Evolutionary conservation across 2,329 filamentous ascomycete species (phyloP).

Genomic region (Aureobasidium sp.): DNA sequence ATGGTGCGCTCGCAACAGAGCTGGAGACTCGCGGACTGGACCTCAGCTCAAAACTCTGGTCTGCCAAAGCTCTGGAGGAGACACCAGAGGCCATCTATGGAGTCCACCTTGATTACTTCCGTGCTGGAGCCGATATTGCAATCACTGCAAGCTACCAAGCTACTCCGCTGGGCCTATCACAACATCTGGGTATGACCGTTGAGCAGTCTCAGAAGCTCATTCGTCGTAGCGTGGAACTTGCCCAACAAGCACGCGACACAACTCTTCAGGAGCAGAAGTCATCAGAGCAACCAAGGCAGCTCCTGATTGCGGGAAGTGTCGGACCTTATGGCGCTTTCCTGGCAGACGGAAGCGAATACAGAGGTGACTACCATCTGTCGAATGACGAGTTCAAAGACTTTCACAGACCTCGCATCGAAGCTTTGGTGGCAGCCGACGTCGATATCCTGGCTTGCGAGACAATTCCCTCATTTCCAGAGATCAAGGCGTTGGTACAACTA

Average conservation of each 20-base stretch:
- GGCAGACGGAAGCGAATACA: slow-evolving; percentile 41
- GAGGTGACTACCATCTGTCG: slow-evolving; percentile 34
- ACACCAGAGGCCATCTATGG: slow-evolving; percentile 36
- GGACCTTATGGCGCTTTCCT: slow-evolving; percentile 44
- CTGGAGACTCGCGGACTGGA: slow-evolving; percentile 39
- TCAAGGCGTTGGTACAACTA: slow-evolving; percentile 34
- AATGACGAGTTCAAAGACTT: slow-evolving; percentile 33
- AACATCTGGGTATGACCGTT: slow-evolving; percentile 32
- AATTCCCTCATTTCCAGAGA: slow-evolving; percentile 37
- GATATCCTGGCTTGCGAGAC: slow-evolving; percentile 43
- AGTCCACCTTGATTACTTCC: slow-evolving; percentile 41
- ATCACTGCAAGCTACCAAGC: slow-evolving; percentile 45
- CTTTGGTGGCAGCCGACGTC: slow-evolving; percentile 35
- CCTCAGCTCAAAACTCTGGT: slow-evolving; percentile 40
- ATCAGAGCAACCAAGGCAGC: slow-evolving; percentile 12
- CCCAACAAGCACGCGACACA: slow-evolving; percentile 32
- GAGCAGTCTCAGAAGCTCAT: slow-evolving; percentile 33
- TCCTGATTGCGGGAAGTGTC: slow-evolving; percentile 40
- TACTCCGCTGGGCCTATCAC: slow-evolving; percentile 34
- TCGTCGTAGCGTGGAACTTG: slow-evolving; percentile 36
- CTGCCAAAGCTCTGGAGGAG: slow-evolving; percentile 35
- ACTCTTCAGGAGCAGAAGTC: not conserved
- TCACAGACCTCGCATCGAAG: slow-evolving; percentile 38
- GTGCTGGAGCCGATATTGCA: slow-evolving; percentile 39
- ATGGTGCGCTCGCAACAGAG: slow-evolving; percentile 44